phyloP scores from a whole-genome alignment of 495 filamentous ascomycete genomes.

The Venustampulla echinocandica region DNA sequence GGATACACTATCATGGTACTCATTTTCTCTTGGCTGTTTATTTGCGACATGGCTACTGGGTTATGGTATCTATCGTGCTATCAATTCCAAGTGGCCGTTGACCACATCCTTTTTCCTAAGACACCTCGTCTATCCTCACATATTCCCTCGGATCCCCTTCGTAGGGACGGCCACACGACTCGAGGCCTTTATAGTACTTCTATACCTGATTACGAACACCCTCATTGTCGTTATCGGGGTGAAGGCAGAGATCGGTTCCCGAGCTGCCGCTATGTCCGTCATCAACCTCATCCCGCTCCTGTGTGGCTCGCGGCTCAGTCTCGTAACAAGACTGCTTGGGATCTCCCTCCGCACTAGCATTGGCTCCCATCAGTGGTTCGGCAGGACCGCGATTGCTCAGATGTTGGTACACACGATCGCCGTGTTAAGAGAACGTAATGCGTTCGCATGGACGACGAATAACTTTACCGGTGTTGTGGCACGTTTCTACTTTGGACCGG shows the following conservation, averaged over 20 bases:
- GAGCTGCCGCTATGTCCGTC: too few relatives aligned
- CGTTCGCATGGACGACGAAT: conserved; percentile 5
- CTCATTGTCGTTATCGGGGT: conserved; percentile 12
- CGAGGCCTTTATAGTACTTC: conserved; percentile 8
- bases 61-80: conserved; percentile 2
- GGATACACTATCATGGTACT: conserved; percentile 8
- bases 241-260: conserved; percentile 9
- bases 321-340: too few relatives aligned
- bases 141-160: too few relatives aligned
- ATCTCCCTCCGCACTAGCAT: too few relatives aligned
- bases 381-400: conserved; percentile 17
- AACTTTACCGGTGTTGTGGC: conserved; percentile 13
- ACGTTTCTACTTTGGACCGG: conserved; percentile 2
- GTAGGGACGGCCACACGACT: conserved; percentile 14
- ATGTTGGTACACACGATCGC: conserved; percentile 19
- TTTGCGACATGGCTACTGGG: conserved; percentile 9
- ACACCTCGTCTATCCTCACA: too few relatives aligned
- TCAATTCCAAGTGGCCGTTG: conserved; percentile 6
- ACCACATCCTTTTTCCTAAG: too few relatives aligned
- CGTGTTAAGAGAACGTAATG: neutral
- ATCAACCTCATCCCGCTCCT: too few relatives aligned
- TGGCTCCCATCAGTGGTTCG: conserved; percentile 21
- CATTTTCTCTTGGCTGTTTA: conserved; percentile 10
- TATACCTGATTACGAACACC: conserved; percentile 16
- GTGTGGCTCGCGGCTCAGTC: too few relatives aligned